These are phyloP conservation scores for Anisodus acutangulus DNA, from an alignment of 257 asterid species.

Conservation along the genomic window DNA sequence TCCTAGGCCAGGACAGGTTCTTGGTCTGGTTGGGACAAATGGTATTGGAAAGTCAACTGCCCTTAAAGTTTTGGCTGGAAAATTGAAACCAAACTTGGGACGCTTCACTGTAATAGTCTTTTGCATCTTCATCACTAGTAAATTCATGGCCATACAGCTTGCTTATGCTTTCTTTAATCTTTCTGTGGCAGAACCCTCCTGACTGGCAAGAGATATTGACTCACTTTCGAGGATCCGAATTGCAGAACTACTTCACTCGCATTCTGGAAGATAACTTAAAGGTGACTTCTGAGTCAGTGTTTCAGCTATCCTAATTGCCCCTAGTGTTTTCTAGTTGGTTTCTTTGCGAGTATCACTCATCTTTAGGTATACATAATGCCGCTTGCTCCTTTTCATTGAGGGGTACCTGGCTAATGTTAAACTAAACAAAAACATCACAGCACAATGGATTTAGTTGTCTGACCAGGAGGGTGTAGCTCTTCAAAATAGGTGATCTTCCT, in stretches of 20 bases:
- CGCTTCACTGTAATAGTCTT: constrained; percentile 63
- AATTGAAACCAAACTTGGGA: constrained; percentile 96
- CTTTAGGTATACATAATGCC: background rate
- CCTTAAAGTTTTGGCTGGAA: constrained; percentile 92
- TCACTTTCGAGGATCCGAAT: constrained; percentile 95
- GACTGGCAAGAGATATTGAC: constrained; percentile 99
- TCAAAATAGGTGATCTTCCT: background rate
- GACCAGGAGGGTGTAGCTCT: constrained; percentile 15
- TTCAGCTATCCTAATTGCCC: background rate
- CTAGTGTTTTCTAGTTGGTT: background rate
- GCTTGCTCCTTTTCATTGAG: constrained; percentile 1
- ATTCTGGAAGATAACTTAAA: constrained; percentile 95
- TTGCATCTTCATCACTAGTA: background rate
- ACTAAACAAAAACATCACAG: background rate
- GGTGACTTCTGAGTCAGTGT: constrained; percentile 48
- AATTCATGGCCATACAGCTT: constrained; percentile 25
- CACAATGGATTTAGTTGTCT: background rate
- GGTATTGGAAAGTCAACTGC: constrained; percentile 98
- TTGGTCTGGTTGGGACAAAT: constrained; percentile 98
- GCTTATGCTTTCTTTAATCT: constrained; percentile 32
- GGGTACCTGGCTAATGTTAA: background rate
- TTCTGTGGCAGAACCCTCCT: constrained; percentile 85
- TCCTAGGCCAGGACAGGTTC: constrained; percentile 99
- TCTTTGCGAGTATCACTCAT: background rate
- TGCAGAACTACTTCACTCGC: constrained; percentile 96